phyloP scores from a whole-genome alignment of 139 green algal genomes.

The Micromonas pusilla region DNA sequence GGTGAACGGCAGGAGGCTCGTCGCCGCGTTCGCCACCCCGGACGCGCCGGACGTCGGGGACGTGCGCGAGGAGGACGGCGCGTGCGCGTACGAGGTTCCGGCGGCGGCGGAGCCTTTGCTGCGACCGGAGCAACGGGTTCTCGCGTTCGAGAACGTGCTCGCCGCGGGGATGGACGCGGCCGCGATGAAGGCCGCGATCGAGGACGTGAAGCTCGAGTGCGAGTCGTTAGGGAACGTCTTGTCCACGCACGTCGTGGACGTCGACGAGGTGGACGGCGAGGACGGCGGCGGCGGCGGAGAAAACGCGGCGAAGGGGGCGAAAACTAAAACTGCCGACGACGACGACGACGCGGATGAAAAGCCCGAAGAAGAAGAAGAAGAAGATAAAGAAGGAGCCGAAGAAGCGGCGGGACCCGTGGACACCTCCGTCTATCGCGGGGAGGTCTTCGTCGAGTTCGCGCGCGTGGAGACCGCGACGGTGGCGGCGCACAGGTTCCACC shows the following conservation, averaged over 20 bases:
- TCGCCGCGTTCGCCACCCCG: neutral
- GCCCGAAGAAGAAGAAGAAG: no score
- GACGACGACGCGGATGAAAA: no score
- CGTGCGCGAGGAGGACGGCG: neutral
- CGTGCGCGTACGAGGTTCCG: neutral
- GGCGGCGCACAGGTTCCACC: neutral
- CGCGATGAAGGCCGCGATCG: neutral
- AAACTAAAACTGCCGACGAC: no score
- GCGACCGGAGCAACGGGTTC: neutral
- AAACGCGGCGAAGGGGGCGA: no score
- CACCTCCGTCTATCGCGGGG: no score
- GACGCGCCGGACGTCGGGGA: neutral
- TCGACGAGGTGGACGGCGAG: no score
- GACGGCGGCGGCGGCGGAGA: no score
- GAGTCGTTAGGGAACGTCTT: neutral
- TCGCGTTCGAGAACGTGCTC: neutral
- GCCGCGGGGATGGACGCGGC: neutral
- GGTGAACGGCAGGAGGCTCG: neutral
- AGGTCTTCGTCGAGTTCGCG: neutral
- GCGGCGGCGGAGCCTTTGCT: neutral
- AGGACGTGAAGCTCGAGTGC: neutral
- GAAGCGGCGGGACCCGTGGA: no score
- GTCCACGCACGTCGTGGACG: neutral
- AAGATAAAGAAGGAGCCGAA: no score
- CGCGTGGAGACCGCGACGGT: neutral